phyloP scores from a whole-genome alignment of 306 rosid species.

The Castanea crenata region DNA sequence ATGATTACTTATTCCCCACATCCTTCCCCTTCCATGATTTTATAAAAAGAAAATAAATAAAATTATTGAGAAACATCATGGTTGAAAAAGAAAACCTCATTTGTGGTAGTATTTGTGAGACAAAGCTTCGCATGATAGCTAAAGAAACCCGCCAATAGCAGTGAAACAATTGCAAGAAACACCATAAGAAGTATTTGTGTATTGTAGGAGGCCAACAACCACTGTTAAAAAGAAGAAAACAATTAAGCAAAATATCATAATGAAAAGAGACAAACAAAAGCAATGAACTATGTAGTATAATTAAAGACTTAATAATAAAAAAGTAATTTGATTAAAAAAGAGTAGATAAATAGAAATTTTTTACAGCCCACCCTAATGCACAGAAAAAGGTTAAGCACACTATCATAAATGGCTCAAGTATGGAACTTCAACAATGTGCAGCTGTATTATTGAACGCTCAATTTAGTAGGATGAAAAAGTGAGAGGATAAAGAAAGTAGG shows the following conservation, averaged over 20 bases:
- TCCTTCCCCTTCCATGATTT: slow-evolving; percentile 1
- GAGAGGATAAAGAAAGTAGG: too few relatives aligned
- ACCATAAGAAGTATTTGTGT: slow-evolving; percentile 79
- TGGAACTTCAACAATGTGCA: neutral
- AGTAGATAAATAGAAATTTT: neutral
- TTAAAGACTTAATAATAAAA: too few relatives aligned
- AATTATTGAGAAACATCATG: slow-evolving; percentile 11
- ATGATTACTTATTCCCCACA: neutral
- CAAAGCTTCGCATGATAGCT: slow-evolving; percentile 90
- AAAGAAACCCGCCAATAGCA: slow-evolving; percentile 79
- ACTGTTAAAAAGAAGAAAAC: slow-evolving; percentile 45
- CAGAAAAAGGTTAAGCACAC: neutral
- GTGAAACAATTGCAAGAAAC: slow-evolving; percentile 70
- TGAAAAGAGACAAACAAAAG: slow-evolving; percentile 4
- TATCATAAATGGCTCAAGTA: neutral
- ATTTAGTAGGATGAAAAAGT: too few relatives aligned
- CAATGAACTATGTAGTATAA: too few relatives aligned
- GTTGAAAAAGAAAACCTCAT: slow-evolving; percentile 60
- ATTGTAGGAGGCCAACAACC: slow-evolving; percentile 84
- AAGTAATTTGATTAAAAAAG: too few relatives aligned
- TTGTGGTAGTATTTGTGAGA: slow-evolving; percentile 86
- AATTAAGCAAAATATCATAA: slow-evolving; percentile 10
- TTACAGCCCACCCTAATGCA: neutral
- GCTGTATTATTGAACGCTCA: neutral
- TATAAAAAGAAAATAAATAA: slow-evolving; percentile 3